Conservation (phyloP, 2,329 filamentous ascomycete genomes). For the Colletotrichum australisinense region DNA sequence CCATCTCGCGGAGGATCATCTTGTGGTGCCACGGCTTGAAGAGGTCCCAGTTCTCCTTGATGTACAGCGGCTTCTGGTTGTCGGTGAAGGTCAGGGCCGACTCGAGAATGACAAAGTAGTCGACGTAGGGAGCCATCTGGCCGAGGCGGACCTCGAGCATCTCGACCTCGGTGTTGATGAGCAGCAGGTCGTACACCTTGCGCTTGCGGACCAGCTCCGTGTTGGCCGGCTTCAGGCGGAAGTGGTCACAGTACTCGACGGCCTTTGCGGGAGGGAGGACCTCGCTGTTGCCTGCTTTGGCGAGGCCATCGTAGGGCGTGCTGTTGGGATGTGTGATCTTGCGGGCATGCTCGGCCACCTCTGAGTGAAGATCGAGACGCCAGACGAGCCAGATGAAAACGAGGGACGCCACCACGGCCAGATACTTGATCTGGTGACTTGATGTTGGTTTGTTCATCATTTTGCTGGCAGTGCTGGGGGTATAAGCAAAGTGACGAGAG, state of each 20-base stretch:
- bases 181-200: slow-evolving; percentile 71
- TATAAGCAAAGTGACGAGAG: neutral
- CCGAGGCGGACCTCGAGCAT: slow-evolving; percentile 74
- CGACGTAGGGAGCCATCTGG: slow-evolving; percentile 66
- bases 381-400: slow-evolving; percentile 33
- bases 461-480: neutral
- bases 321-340: slow-evolving; percentile 3
- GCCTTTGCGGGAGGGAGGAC: slow-evolving; percentile 22
- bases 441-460: slow-evolving; percentile 12
- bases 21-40: slow-evolving; percentile 67
- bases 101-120: slow-evolving; percentile 75
- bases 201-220: slow-evolving; percentile 44
- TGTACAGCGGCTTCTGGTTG: slow-evolving; percentile 62
- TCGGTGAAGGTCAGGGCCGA: slow-evolving; percentile 68
- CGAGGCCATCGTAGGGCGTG: neutral
- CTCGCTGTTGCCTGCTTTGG: slow-evolving; percentile 9
- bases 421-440: slow-evolving; percentile 23
- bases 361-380: slow-evolving; percentile 13
- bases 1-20: slow-evolving; percentile 64
- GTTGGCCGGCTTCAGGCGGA: slow-evolving; percentile 52
- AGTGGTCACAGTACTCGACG: slow-evolving; percentile 46
- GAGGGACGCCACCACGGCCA: slow-evolving; percentile 13
- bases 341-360: slow-evolving; percentile 11
- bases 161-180: slow-evolving; percentile 73
- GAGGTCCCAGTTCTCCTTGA: slow-evolving; percentile 62